A percentile compares a stretch with the other conserved stretches of the same genome.
Conservation (phyloP, 1,284 basidiomycete genomes). For the Malassezia slooffiae region DNA sequence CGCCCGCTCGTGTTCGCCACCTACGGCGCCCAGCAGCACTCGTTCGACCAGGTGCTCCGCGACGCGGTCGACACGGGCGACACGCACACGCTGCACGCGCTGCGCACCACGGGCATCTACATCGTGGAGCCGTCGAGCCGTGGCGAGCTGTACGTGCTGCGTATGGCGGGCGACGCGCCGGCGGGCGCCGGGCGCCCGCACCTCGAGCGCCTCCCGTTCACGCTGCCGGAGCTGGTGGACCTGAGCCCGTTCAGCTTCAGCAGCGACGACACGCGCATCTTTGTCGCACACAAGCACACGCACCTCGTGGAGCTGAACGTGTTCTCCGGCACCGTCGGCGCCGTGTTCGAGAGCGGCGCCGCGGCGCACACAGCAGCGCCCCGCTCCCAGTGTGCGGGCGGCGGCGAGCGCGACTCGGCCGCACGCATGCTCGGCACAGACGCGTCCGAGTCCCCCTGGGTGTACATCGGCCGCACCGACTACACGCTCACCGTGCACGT, state of each 20-base stretch:
- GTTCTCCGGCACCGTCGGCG: slow-evolving; percentile 68
- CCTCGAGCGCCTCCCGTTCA: slow-evolving; percentile 65
- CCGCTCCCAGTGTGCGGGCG: background rate
- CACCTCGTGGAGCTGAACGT: slow-evolving; percentile 67
- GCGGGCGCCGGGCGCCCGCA: slow-evolving; percentile 19
- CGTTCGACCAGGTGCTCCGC: slow-evolving; percentile 30
- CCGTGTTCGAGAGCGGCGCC: slow-evolving; percentile 54
- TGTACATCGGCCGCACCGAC: slow-evolving; percentile 37
- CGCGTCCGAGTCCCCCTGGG: slow-evolving; percentile 19
- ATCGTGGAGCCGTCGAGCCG: slow-evolving; percentile 74
- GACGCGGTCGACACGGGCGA: slow-evolving; percentile 10
- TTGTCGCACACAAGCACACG: slow-evolving; percentile 74
- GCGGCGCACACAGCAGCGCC: background rate
- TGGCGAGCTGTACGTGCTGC: slow-evolving; percentile 73
- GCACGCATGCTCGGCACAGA: background rate
- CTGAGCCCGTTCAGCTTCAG: slow-evolving; percentile 70
- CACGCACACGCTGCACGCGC: slow-evolving; percentile 46
- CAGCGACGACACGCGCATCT: slow-evolving; percentile 61
- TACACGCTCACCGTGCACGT: slow-evolving; percentile 44
- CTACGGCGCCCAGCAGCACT: slow-evolving; percentile 27
- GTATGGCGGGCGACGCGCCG: slow-evolving; percentile 4
- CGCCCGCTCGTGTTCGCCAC: slow-evolving; percentile 30
- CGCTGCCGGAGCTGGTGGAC: slow-evolving; percentile 74
- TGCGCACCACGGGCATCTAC: slow-evolving; percentile 61
- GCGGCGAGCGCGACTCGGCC: background rate